Conservation (phyloP, 139 green algal genomes). For the Asterochloris sp. region DNA sequence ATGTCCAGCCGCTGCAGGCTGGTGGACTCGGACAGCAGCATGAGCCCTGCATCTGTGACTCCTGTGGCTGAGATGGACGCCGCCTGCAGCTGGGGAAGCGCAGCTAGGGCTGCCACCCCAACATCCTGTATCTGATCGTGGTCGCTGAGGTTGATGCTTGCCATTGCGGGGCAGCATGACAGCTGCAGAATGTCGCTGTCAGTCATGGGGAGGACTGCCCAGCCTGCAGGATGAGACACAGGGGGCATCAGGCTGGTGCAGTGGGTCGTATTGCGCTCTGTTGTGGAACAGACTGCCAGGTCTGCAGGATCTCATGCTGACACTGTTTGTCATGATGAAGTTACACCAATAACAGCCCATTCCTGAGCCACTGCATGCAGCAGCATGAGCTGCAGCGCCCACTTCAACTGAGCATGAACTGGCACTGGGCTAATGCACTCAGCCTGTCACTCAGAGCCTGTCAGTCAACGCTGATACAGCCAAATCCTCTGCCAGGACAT, state of each 20-base stretch:
- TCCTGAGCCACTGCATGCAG: not conserved
- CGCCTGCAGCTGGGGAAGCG: conserved; percentile 1
- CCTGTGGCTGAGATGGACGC: not conserved
- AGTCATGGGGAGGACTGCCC: not conserved
- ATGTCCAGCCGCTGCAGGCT: conserved; percentile 1
- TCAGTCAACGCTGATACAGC: too few relatives aligned
- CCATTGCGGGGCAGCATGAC: conserved; percentile 2
- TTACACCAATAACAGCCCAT: not conserved
- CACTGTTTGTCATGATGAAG: not conserved
- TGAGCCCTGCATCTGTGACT: conserved; percentile 7
- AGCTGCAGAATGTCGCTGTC: conserved; percentile 9
- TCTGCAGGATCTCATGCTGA: not conserved
- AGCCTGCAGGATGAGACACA: not conserved
- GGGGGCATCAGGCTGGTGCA: not conserved
- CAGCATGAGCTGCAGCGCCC: too few relatives aligned
- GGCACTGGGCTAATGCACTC: too few relatives aligned
- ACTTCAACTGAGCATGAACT: too few relatives aligned
- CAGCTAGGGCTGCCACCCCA: not conserved
- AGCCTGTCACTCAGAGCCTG: too few relatives aligned
- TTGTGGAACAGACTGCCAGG: not conserved
- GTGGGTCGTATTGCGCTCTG: not conserved
- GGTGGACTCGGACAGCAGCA: not conserved
- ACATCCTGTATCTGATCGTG: conserved; percentile 10
- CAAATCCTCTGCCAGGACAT: too few relatives aligned
- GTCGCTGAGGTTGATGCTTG: conserved; percentile 8